phyloP scores from a whole-genome alignment of 345 rosid species.

The Brassica rapa region DNA sequence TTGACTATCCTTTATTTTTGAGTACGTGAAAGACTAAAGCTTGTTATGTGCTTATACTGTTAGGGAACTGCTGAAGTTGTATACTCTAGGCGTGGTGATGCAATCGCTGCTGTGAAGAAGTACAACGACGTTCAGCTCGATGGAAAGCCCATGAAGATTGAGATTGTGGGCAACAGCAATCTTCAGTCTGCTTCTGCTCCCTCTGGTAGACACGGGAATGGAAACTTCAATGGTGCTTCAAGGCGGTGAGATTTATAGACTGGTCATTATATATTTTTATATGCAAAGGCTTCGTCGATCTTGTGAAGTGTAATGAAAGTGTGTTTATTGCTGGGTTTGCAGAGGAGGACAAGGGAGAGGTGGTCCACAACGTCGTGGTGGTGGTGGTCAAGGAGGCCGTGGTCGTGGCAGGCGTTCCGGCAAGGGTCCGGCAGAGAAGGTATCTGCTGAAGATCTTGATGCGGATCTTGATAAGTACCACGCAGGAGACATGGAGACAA shows the following conservation, averaged over 20 bases:
- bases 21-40: neutral
- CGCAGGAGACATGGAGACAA: slow-evolving; percentile 78
- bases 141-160: slow-evolving; percentile 95
- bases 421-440: slow-evolving; percentile 65
- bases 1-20: neutral
- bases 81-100: slow-evolving; percentile 72
- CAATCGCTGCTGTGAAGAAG: slow-evolving; percentile 81
- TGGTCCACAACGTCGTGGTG: slow-evolving; percentile 58
- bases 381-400: slow-evolving; percentile 48
- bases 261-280: neutral
- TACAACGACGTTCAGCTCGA: slow-evolving; percentile 94
- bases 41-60: slow-evolving; percentile 40
- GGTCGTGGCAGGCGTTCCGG: slow-evolving; percentile 55
- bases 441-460: slow-evolving; percentile 94
- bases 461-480: slow-evolving; percentile 94
- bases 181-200: slow-evolving; percentile 54
- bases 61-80: slow-evolving; percentile 98
- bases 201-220: slow-evolving; percentile 42
- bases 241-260: slow-evolving; percentile 50
- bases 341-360: slow-evolving; percentile 42
- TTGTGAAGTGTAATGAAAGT: slow-evolving; percentile 18
- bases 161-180: slow-evolving; percentile 76
- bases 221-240: slow-evolving; percentile 49
- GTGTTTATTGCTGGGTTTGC: slow-evolving; percentile 10
- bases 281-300: neutral